Conservation (phyloP, 75 land plant genomes). For the Chamaecyparis obtusa region DNA sequence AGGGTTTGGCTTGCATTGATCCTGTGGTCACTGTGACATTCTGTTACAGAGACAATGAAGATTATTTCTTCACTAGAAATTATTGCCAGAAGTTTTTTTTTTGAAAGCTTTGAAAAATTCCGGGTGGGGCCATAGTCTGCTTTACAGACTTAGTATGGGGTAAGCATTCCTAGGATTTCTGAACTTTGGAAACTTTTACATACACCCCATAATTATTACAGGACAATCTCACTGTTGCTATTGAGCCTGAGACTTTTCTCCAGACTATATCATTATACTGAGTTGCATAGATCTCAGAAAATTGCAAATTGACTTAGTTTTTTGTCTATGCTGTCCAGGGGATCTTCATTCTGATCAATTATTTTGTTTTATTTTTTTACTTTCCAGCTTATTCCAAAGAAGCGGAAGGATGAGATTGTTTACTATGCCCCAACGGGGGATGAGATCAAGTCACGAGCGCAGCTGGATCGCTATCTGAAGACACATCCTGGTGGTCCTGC, state of each 20-base stretch:
- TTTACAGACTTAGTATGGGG: too few relatives aligned
- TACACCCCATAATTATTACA: too few relatives aligned
- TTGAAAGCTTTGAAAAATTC: too few relatives aligned
- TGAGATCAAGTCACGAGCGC: slow-evolving; percentile 54
- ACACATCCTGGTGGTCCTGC: slow-evolving; percentile 64
- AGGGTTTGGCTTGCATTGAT: too few relatives aligned
- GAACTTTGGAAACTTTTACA: too few relatives aligned
- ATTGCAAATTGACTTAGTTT: not conserved
- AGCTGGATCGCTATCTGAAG: slow-evolving; percentile 73
- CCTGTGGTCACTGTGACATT: too few relatives aligned
- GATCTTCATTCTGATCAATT: not conserved
- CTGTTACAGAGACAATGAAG: too few relatives aligned
- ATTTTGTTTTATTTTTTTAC: not conserved
- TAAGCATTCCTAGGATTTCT: too few relatives aligned
- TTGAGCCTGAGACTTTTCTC: not conserved
- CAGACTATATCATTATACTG: not conserved
- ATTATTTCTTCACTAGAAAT: too few relatives aligned
- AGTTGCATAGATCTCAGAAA: not conserved
- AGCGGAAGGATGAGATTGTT: slow-evolving; percentile 51
- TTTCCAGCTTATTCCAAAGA: slow-evolving; percentile 34
- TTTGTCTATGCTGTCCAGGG: not conserved
- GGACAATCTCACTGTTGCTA: not conserved
- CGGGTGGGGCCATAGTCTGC: too few relatives aligned
- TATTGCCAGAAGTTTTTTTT: too few relatives aligned
- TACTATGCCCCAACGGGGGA: slow-evolving; percentile 72